Percentiles rank a stretch among this genome's conserved stretches.
These are phyloP conservation scores for Metarhizium humberi DNA, from an alignment of 2,329 filamentous ascomycete genomes.

Conservation along the genomic window DNA sequence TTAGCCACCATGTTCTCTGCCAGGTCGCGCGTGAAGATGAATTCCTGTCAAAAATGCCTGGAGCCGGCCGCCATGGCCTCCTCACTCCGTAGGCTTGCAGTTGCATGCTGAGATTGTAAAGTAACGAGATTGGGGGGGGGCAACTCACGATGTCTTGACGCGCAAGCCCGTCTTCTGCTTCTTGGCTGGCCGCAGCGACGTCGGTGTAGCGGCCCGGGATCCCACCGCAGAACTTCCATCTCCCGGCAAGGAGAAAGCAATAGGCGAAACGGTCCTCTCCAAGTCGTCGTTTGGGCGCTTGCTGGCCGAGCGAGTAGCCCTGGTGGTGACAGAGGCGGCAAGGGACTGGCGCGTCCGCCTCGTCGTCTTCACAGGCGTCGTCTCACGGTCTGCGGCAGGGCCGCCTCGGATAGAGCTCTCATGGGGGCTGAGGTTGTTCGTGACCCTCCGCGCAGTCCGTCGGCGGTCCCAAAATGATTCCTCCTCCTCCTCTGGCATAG, in stretches of 20 bases:
- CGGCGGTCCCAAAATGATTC: constrained; percentile 24
- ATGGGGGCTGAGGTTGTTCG: constrained; percentile 22
- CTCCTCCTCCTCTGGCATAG: constrained; percentile 19
- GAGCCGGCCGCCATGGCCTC: background rate
- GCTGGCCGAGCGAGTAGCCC: constrained; percentile 38
- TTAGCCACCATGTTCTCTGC: background rate
- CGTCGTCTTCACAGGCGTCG: constrained; percentile 23
- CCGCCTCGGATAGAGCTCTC: constrained; percentile 31
- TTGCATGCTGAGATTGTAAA: too few relatives aligned
- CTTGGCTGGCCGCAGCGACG: constrained; percentile 45
- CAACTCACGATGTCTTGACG: constrained; percentile 60
- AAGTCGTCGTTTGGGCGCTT: constrained; percentile 48
- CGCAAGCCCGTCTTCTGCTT: constrained; percentile 52
- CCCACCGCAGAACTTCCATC: constrained; percentile 36
- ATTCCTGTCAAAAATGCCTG: too few relatives aligned
- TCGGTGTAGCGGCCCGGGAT: constrained; percentile 54
- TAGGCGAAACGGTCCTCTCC: constrained; percentile 44
- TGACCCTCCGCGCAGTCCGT: constrained; percentile 28
- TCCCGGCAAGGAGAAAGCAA: constrained; percentile 37
- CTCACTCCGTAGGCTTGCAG: too few relatives aligned
- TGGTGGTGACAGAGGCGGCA: constrained; percentile 24
- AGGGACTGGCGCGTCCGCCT: constrained; percentile 27
- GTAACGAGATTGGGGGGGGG: background rate
- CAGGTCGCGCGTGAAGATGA: background rate
- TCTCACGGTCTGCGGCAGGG: constrained; percentile 15